Evolutionary conservation across 768 basidiomycete genomes (phyloP), one percentile per base, ranked within the genome.

Genomic region (Dioszegia hungarica): DNA sequence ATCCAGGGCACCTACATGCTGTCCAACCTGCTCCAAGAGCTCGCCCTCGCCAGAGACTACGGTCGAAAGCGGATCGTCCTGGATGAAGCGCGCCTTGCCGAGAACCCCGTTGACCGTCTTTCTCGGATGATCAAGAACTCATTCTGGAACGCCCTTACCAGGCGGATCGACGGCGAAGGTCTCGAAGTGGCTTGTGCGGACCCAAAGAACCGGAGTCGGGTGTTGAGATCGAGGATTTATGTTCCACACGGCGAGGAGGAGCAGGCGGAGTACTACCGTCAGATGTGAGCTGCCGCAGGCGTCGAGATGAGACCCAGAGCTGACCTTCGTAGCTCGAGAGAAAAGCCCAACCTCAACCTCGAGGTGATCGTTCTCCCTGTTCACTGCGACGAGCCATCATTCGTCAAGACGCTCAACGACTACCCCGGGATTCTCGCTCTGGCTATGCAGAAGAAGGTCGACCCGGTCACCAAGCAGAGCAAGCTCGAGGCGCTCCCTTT

Each of bases 1-100:
- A n/a, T 37, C 17, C 71, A 93, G 87, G 94, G 95, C 38, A 97
- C 88, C n/a, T 99, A 98, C 78, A 98, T 97, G 94, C 81, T 99
- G 43, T 97, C 94, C 12, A 98, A 97, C 77, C 83, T 99, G 24
- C 82, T 99, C n/a, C 94, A 99, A 80, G 94, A 99, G 75, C 86
- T 99, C 44, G 94, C 94, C 2, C 84, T 98, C 20, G 94, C 95
- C 5, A 85, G 90, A 9, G 94, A 98, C 72, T 92, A 94, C 77
- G 87, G 88, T 61, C 82, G 92, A 55, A 94, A 94, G 78, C 88
- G 91, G 8, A 95, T 99, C 72, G 90, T 99, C 19, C 85, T 99
- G n/a, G 95, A 99, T 66, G 95, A 99, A 76, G 86, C 90, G n/a
- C 88, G 94, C 60, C 81, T 99, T 48, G 90, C 89, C 0, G 94